Conservation (phyloP, 148 eudicot genomes). For the Silene conica region DNA sequence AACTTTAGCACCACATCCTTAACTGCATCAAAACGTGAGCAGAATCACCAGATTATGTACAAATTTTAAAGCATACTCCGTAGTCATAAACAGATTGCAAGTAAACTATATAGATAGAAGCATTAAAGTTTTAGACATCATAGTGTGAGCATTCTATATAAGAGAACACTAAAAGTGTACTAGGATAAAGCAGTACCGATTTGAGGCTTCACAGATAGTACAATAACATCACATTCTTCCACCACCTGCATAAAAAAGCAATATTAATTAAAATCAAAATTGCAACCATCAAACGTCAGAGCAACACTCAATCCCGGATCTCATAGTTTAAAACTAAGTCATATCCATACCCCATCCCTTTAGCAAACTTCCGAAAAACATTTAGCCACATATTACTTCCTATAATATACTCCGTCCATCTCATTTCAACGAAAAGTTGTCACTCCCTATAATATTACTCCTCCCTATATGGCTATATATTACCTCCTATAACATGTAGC, state of each 20-base stretch:
- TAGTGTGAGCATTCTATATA: not conserved
- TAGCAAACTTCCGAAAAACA: no score
- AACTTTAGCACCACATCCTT: constrained; percentile 61
- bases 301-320: no score
- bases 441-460: no score
- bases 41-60: not conserved
- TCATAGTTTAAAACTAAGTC: no score
- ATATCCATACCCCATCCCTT: no score
- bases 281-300: not conserved
- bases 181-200: constrained; percentile 39
- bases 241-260: constrained; percentile 50
- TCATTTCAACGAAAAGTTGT: no score
- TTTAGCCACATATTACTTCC: no score
- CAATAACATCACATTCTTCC: constrained; percentile 63
- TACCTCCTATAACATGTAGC: no score
- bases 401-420: no score
- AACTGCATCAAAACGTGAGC: constrained; percentile 32
- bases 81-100: not conserved
- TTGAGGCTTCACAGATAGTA: constrained; percentile 88
- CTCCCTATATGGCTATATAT: no score
- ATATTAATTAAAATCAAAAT: not conserved
- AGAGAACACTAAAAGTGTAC: not conserved
- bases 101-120: not conserved
- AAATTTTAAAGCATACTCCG: not conserved
- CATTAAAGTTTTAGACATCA: no score